Evolutionary conservation across 148 eudicot species (phyloP).

Genomic region (Fagopyrum tataricum): DNA sequence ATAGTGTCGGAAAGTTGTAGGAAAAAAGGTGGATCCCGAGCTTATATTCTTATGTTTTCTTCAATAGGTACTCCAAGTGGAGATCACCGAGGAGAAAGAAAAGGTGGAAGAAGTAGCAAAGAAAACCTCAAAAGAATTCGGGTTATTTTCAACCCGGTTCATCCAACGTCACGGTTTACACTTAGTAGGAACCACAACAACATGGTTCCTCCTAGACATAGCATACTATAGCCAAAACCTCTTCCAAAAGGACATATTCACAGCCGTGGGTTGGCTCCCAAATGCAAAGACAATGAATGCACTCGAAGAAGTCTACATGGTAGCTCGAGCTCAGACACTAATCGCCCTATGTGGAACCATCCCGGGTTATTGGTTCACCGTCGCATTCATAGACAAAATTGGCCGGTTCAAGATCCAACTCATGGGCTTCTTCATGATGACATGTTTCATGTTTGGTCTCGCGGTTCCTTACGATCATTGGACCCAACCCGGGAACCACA

Average conservation of each 20-base stretch:
- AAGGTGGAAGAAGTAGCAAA: background rate
- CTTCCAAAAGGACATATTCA: slow-evolving; percentile 16
- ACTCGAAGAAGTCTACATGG: slow-evolving; percentile 2
- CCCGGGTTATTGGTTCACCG: slow-evolving; percentile 1
- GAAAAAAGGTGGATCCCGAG: too few species aligned
- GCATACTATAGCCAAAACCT: slow-evolving; percentile 19
- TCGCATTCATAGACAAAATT: background rate
- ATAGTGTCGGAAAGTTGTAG: too few species aligned
- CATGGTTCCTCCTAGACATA: slow-evolving; percentile 19
- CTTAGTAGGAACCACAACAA: slow-evolving; percentile 12
- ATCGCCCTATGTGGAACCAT: slow-evolving; percentile 13
- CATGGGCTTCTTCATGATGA: background rate
- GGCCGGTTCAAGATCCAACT: slow-evolving; percentile 9
- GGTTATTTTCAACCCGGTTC: slow-evolving; percentile 15
- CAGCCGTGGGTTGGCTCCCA: background rate
- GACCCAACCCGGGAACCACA: background rate
- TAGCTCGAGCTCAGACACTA: slow-evolving; percentile 9
- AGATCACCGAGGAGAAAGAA: background rate
- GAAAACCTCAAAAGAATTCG: background rate
- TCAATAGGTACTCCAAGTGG: background rate
- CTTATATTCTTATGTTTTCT: too few species aligned
- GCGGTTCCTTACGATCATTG: background rate
- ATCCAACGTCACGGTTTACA: slow-evolving; percentile 15
- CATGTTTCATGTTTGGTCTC: slow-evolving; percentile 1
- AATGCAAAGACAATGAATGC: slow-evolving; percentile 11